phyloP scores from a whole-genome alignment of 306 rosid genomes.

The Fagus crenata region DNA sequence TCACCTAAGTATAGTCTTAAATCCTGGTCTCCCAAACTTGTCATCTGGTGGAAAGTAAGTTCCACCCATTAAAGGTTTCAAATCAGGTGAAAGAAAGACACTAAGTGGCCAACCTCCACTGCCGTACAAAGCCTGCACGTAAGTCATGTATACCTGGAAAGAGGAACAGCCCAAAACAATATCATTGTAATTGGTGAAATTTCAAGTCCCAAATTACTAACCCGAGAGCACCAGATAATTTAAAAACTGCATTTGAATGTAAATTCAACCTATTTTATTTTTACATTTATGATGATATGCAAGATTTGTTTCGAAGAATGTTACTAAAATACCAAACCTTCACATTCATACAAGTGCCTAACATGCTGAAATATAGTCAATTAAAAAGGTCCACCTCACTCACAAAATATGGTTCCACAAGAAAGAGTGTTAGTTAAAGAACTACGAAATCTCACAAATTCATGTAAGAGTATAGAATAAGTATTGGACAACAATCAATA shows the following conservation, averaged over 20 bases:
- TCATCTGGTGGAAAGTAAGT: conserved; percentile 95
- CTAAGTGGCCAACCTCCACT: conserved; percentile 99
- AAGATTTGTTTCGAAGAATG: background rate
- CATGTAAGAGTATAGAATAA: background rate
- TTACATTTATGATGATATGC: background rate
- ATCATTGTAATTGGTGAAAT: conserved; percentile 14
- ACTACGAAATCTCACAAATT: background rate
- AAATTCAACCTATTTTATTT: background rate
- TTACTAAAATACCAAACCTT: background rate
- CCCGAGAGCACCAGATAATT: background rate
- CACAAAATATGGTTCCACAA: background rate
- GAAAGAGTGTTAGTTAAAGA: background rate
- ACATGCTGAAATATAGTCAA: background rate
- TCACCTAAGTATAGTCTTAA: conserved; percentile 85
- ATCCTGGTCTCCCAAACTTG: conserved; percentile 84
- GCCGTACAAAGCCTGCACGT: conserved; percentile 93
- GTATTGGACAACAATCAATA: background rate
- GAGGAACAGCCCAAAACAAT: conserved; percentile 22
- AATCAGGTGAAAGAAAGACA: conserved; percentile 87
- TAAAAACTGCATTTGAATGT: no score
- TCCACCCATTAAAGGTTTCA: conserved; percentile 98
- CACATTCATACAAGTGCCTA: background rate
- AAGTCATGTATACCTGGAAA: conserved; percentile 90
- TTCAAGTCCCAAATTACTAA: background rate
- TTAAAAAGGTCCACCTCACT: background rate